These are phyloP conservation scores for Bacidia gigantensis DNA, from an alignment of 495 filamentous ascomycete species.

Conservation along the genomic window DNA sequence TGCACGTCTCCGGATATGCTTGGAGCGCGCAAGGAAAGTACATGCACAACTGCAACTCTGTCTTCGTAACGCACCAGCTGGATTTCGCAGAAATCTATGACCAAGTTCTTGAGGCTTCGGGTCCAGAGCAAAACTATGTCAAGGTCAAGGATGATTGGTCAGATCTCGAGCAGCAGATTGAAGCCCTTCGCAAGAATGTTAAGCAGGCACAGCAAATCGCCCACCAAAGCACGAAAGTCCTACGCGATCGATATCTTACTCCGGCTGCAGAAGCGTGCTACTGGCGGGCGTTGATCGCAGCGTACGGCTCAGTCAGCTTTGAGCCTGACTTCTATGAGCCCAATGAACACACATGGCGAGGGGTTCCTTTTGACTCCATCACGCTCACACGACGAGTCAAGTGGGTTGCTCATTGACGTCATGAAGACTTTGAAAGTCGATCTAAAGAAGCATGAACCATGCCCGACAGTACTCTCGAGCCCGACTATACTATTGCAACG, in stretches of 20 bases:
- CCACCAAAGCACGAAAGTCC: constrained; percentile 37
- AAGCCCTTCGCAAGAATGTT: constrained; percentile 35
- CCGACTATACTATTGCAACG: no score
- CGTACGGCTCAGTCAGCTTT: constrained; percentile 34
- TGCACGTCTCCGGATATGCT: constrained; percentile 42
- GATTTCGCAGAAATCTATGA: constrained; percentile 32
- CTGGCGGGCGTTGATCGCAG: constrained; percentile 40
- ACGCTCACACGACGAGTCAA: constrained; percentile 11
- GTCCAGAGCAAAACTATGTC: constrained; percentile 47
- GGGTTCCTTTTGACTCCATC: constrained; percentile 27
- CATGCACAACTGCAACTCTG: constrained; percentile 44
- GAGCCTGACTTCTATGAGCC: constrained; percentile 29
- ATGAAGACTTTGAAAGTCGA: no score
- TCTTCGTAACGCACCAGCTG: constrained; percentile 36
- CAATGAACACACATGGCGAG: constrained; percentile 21
- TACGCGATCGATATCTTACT: constrained; percentile 46
- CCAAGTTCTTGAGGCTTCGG: constrained; percentile 26
- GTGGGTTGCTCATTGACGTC: constrained; percentile 8
- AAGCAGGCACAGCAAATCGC: constrained; percentile 40
- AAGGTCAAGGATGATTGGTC: constrained; percentile 40
- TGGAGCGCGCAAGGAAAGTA: constrained; percentile 49
- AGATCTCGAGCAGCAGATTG: constrained; percentile 38
- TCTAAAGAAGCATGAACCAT: no score
- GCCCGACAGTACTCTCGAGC: no score
- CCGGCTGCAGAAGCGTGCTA: constrained; percentile 48